Base-by-base conservation (phyloP, 1,284 basidiomycete genomes). In the Austropuccinia psidii region DNA sequence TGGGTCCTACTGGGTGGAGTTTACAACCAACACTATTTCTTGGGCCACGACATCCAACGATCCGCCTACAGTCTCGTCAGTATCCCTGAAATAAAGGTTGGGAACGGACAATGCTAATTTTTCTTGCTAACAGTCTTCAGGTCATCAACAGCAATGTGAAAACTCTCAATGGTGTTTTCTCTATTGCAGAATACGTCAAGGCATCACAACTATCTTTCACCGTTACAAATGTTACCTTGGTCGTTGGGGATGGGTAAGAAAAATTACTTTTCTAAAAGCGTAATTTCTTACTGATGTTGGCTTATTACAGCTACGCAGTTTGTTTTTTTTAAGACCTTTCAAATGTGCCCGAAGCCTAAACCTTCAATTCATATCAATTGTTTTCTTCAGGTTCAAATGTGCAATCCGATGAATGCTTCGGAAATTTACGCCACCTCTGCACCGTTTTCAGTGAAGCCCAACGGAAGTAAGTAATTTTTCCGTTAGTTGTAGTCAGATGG, bases 141-240 rank as follows among this genome's bases (percentile, higher is more conserved):
- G 54, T 72, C 47, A 29, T 72, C 45, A 72, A 72, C 58, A 4
- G n/a, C 49, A 72, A 72, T 8, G 19, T 8, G 1, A 62, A 27
- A 29, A 7, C 52, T 31, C 69, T 72, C n/a, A 62, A 61, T 50
- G 69, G 69, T n/a, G 47, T 35, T 2, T 72, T 72, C 49, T 62
- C 69, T 21, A 72, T 72, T n/a, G 69, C 69, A 13, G 69, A 72
- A 49, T 72, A 72, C 49, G 69, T 72, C 1, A 58, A 58, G 31
- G 58, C 69, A 15, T 29, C 57, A 31, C 29, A 39, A 7, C 35
- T 62, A 35, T 37, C 29, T 3, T 72, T 62, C 49, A 72, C 69
- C 35, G 69, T 72, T 37, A 72, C 69, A 17, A 72, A 72, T 37
- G 69, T 72, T 7, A 72, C 69, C 29, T 49, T 72, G 9, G 45